Evolutionary conservation across 495 filamentous ascomycete species (phyloP), one percentile per base, ranked within the genome.

Genomic region (Bathelium albidoporum): DNA sequence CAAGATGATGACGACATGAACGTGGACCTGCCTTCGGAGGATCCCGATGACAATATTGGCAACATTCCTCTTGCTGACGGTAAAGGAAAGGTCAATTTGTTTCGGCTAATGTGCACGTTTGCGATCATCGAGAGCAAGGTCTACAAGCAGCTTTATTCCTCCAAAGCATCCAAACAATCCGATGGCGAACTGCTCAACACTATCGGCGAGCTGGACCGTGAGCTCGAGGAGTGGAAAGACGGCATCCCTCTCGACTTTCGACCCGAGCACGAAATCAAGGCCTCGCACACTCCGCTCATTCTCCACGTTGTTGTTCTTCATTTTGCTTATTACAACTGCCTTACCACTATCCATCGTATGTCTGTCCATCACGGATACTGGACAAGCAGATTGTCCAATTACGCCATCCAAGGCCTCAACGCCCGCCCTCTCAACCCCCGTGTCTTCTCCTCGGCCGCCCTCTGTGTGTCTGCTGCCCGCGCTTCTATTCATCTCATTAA

Each of bases 1-100:
- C 95, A 97, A 71, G 93, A 97, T 70, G 94, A 97, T 69, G 91
- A 97, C 74, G 94, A 98, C 71, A 95, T 96, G 88, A 97, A 95
- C 71, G 94, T 97, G 31, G 92, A 97, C 43, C 80, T 97, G 59
- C 94, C 94, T 20, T 92, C 89, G 62, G 90, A 91, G 64, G 87
- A 97, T 66, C 95, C 94, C 0, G 81, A 81, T 7, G 94, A 98
- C 70, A 91, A 91, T 62, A 88, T 96, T 66, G 94, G 94, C 49
- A 95, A 95, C 69, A 92, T 98, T 59, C 90, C 92, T 12, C 75
- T 97, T 24, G 86, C 87, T 9, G 89, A 94, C 69, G 91, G 90
- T n/a, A 92, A 90, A 67, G 86, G 88, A 58, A 96, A 94, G 74
- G 85, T 94, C 76, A 98, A 98, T 69, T 76, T 98, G 26, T 98